Evolutionary conservation across 345 rosid genomes (phyloP).

Genomic region (Murraya koenigii): DNA sequence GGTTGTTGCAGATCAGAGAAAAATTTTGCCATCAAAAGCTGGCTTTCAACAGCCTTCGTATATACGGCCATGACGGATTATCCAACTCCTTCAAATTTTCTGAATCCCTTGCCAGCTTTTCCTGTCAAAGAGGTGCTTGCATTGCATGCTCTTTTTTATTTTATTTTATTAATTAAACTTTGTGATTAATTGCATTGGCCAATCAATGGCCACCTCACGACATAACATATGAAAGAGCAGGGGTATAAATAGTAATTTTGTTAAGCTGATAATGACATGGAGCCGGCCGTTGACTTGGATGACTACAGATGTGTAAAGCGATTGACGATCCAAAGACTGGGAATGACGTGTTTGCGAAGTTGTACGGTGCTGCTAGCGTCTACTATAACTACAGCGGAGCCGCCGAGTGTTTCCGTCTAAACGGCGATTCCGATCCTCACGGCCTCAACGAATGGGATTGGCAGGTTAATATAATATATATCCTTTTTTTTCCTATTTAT

Average conservation of each 20-base stretch:
- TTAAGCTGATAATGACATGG: neutral
- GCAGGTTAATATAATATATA: conserved; percentile 37
- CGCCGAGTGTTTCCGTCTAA: conserved; percentile 45
- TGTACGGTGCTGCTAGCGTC: conserved; percentile 48
- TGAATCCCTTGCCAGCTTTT: conserved; percentile 53
- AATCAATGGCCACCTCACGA: no score
- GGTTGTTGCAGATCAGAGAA: conserved; percentile 28
- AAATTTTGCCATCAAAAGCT: conserved; percentile 22
- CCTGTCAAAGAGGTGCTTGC: conserved; percentile 48
- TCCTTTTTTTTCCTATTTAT: no score
- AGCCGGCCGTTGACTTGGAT: neutral
- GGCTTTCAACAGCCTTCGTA: conserved; percentile 37
- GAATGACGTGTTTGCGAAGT: conserved; percentile 43
- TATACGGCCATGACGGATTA: conserved; percentile 74
- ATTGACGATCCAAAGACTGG: conserved; percentile 49
- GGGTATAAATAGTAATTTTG: neutral
- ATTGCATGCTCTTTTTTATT: neutral
- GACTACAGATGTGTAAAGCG: conserved; percentile 57
- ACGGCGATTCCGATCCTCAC: conserved; percentile 40
- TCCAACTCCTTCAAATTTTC: conserved; percentile 54
- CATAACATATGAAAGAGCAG: no score
- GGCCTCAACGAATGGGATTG: conserved; percentile 48
- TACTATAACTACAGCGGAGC: conserved; percentile 50
- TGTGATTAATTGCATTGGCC: neutral
- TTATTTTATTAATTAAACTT: neutral